Conservation (phyloP, 2,329 filamentous ascomycete genomes). For the Fusarium torulosum region DNA sequence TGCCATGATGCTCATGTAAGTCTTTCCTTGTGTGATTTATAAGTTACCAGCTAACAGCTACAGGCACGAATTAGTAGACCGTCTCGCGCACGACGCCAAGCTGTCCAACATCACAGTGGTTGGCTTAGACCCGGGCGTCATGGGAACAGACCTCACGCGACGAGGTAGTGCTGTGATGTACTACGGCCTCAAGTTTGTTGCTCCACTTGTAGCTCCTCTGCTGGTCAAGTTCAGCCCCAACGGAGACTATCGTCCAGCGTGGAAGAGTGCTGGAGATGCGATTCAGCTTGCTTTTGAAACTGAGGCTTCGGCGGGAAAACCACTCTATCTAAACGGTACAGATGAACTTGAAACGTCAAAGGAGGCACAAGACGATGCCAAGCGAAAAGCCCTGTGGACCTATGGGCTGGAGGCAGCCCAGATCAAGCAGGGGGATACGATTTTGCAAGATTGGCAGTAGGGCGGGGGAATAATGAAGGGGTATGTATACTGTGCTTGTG, state of each 20-base stretch:
- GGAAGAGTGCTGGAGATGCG: conserved; percentile 53
- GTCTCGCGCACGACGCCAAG: conserved; percentile 52
- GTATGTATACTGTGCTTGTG: not conserved
- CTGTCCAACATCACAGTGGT: conserved; percentile 54
- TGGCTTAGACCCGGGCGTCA: conserved; percentile 56
- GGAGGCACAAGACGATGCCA: conserved; percentile 50
- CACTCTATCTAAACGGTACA: conserved; percentile 53
- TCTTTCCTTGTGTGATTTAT: not conserved
- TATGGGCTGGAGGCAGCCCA: conserved; percentile 47
- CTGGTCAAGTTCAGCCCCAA: conserved; percentile 49
- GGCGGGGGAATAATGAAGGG: conserved; percentile 14
- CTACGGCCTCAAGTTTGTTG: conserved; percentile 43
- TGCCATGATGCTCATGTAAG: conserved; percentile 54
- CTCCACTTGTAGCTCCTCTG: conserved; percentile 45
- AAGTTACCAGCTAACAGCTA: conserved; percentile 15
- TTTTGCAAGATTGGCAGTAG: conserved; percentile 45
- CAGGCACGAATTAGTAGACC: conserved; percentile 53
- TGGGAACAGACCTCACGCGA: conserved; percentile 51
- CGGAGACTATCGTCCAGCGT: conserved; percentile 46
- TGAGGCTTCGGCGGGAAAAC: conserved; percentile 46
- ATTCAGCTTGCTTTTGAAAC: conserved; percentile 51
- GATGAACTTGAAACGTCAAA: conserved; percentile 46
- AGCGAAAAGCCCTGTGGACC: conserved; percentile 51
- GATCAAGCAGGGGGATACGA: conserved; percentile 47
- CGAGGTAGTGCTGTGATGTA: conserved; percentile 44